phyloP scores from a whole-genome alignment of 2,329 filamentous ascomycete species.

The Monosporascus ibericus region DNA sequence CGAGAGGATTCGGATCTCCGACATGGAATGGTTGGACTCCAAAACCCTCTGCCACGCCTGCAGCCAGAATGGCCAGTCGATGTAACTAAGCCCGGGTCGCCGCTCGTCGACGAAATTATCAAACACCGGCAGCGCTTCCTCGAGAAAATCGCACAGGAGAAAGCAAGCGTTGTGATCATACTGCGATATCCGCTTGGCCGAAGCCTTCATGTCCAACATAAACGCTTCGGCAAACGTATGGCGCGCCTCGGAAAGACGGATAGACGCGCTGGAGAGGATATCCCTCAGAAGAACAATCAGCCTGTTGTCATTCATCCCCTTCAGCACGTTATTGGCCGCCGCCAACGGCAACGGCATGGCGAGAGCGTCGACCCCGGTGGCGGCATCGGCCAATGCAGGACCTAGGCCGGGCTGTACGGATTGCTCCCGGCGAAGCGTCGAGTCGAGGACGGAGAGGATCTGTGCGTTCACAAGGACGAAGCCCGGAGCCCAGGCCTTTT shows the following conservation, averaged over 20 bases:
- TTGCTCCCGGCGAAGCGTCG: slow-evolving; percentile 73
- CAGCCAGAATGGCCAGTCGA: slow-evolving; percentile 84
- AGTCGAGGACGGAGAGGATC: slow-evolving; percentile 70
- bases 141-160: slow-evolving; percentile 83
- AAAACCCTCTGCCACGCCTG: slow-evolving; percentile 73
- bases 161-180: slow-evolving; percentile 83
- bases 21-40: slow-evolving; percentile 80
- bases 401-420: slow-evolving; percentile 40
- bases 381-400: slow-evolving; percentile 37
- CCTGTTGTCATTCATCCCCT: slow-evolving; percentile 83
- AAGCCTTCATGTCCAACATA: slow-evolving; percentile 64
- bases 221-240: slow-evolving; percentile 74
- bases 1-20: slow-evolving; percentile 77
- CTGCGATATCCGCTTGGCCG: slow-evolving; percentile 68
- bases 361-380: slow-evolving; percentile 57
- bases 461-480: slow-evolving; percentile 79
- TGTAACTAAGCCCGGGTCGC: slow-evolving; percentile 33
- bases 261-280: slow-evolving; percentile 52
- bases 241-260: slow-evolving; percentile 38
- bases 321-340: slow-evolving; percentile 60
- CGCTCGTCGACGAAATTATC: slow-evolving; percentile 39
- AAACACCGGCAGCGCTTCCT: slow-evolving; percentile 68
- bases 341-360: slow-evolving; percentile 57
- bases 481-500: slow-evolving; percentile 64
- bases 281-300: slow-evolving; percentile 78